Evolutionary conservation across 768 basidiomycete species (phyloP).

Genomic region (Boletus sensibilis): DNA sequence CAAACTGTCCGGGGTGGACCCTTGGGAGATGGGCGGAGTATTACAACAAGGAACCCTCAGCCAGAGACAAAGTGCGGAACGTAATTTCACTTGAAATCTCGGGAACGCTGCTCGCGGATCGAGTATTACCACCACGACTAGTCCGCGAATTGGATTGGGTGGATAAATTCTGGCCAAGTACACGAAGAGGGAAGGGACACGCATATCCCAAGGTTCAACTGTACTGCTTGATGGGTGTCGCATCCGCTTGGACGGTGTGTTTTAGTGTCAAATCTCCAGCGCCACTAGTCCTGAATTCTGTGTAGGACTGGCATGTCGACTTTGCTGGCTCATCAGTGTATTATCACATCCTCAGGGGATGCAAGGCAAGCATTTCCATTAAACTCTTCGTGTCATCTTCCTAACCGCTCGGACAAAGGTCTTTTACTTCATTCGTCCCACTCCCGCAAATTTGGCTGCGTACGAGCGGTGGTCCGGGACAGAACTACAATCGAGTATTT

Average conservation of each 20-base stretch:
- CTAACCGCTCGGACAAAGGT: conserved; percentile 45
- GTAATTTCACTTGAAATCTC: conserved; percentile 95
- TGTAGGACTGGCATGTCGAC: conserved; percentile 96
- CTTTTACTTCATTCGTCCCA: conserved; percentile 95
- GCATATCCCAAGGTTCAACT: conserved; percentile 90
- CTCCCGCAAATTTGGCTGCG: conserved; percentile 77
- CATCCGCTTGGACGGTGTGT: conserved; percentile 88
- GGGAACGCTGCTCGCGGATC: conserved; percentile 75
- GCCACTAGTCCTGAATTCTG: not conserved
- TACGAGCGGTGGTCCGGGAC: conserved; percentile 95
- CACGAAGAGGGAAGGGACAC: conserved; percentile 68
- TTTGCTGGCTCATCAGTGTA: conserved; percentile 98
- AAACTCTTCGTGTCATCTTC: not conserved
- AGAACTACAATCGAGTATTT: conserved; percentile 81
- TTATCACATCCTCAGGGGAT: conserved; percentile 86
- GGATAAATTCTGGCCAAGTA: conserved; percentile 89
- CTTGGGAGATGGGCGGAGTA: conserved; percentile 90
- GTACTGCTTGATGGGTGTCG: conserved; percentile 97
- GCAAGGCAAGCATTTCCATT: conserved; percentile 55
- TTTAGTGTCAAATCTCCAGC: not conserved
- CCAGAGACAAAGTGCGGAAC: conserved; percentile 86
- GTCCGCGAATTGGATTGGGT: conserved; percentile 96
- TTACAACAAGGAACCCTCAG: conserved; percentile 61
- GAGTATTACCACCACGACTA: conserved; percentile 78
- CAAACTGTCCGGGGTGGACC: conserved; percentile 84